Evolutionary conservation across 2,329 filamentous ascomycete genomes (phyloP).

Genomic region (Cladosporium colombiae): DNA sequence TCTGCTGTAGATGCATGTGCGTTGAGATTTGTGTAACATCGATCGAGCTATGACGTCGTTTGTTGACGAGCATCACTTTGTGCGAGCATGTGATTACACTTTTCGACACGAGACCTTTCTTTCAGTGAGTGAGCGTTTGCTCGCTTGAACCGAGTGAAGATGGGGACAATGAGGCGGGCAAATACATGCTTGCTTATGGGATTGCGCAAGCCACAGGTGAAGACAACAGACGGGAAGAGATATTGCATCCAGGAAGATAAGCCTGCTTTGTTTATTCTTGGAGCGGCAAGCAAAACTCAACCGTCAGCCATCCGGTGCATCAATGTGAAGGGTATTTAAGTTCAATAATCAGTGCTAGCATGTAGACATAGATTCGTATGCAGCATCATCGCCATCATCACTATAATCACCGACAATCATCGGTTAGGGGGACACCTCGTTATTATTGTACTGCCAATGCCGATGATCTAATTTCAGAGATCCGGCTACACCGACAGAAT

Average conservation of each 20-base stretch:
- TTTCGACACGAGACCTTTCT: background rate
- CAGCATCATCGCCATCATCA: background rate
- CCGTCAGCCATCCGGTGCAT: too few relatives aligned
- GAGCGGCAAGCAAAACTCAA: background rate
- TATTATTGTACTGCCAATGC: background rate
- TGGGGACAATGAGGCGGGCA: background rate
- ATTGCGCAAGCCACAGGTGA: background rate
- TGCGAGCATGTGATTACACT: background rate
- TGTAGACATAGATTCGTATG: background rate
- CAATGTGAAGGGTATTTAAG: background rate
- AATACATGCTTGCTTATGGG: background rate
- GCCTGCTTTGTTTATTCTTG: background rate
- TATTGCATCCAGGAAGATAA: background rate
- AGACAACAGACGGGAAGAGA: background rate
- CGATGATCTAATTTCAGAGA: background rate
- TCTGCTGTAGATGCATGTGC: background rate
- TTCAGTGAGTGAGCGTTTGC: background rate
- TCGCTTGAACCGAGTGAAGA: background rate
- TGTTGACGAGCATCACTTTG: background rate
- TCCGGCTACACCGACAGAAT: background rate
- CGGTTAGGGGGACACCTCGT: background rate
- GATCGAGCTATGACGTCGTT: background rate
- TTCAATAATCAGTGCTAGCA: background rate
- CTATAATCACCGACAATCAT: background rate
- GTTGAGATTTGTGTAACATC: background rate